Conservation (phyloP, 306 rosid species). For the Trifolium pratense region DNA sequence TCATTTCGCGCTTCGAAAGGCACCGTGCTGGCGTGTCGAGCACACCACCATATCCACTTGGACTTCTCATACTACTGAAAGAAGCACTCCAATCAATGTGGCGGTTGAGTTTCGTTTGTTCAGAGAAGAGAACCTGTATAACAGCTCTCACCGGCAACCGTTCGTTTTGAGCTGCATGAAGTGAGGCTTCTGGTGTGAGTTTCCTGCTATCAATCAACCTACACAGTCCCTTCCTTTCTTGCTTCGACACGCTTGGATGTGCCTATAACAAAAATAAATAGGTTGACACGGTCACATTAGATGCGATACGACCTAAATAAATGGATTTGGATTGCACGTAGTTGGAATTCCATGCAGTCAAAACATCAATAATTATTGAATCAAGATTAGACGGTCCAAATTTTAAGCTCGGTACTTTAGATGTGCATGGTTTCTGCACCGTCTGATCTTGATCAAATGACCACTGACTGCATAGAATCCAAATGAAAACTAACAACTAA, state of each 20-base stretch:
- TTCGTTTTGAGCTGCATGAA: constrained; percentile 93
- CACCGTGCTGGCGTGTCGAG: constrained; percentile 54
- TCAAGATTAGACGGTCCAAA: neutral
- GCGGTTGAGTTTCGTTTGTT: constrained; percentile 64
- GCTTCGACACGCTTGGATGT: constrained; percentile 75
- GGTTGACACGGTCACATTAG: too few relatives aligned
- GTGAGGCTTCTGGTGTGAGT: constrained; percentile 83
- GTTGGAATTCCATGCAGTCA: neutral
- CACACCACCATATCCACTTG: constrained; percentile 32
- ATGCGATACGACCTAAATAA: neutral
- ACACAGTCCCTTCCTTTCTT: constrained; percentile 78
- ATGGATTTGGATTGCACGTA: neutral
- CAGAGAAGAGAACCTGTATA: constrained; percentile 84
- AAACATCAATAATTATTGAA: neutral
- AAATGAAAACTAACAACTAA: constrained; percentile 22
- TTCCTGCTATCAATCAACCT: constrained; percentile 78
- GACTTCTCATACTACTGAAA: constrained; percentile 65
- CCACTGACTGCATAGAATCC: too few relatives aligned
- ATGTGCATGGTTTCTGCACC: neutral
- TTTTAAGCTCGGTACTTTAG: neutral
- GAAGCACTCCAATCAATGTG: constrained; percentile 79
- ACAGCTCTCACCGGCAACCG: constrained; percentile 91
- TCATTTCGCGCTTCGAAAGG: constrained; percentile 72
- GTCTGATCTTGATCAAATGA: neutral
- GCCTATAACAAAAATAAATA: constrained; percentile 55